Percentiles rank a stretch among this genome's conserved stretches.
Evolutionary conservation across 2,329 filamentous ascomycete genomes (phyloP).

Genomic region (Saccharata proteae): DNA sequence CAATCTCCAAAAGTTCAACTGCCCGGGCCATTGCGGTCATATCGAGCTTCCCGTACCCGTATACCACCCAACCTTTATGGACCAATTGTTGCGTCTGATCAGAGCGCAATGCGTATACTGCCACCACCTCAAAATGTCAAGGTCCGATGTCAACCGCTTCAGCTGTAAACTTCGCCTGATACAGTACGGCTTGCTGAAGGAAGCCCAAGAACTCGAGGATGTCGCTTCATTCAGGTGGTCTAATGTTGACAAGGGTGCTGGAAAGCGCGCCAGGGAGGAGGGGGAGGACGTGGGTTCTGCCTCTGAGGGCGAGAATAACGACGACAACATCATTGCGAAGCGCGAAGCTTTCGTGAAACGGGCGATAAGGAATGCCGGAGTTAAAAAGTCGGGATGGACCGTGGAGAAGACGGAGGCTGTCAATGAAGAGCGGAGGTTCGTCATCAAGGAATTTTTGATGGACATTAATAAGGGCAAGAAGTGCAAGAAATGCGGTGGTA

Average conservation of each 20-base stretch:
- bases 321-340: slow-evolving; percentile 43
- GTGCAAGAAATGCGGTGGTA: slow-evolving; percentile 57
- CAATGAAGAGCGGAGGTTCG: slow-evolving; percentile 58
- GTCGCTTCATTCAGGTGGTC: too few relatives aligned
- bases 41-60: slow-evolving; percentile 88
- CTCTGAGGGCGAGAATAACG: slow-evolving; percentile 43
- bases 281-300: slow-evolving; percentile 43
- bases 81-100: slow-evolving; percentile 75
- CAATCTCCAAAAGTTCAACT: slow-evolving; percentile 64
- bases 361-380: slow-evolving; percentile 49
- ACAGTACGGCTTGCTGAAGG: slow-evolving; percentile 67
- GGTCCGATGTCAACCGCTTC: slow-evolving; percentile 64
- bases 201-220: slow-evolving; percentile 43
- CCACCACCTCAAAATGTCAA: slow-evolving; percentile 69
- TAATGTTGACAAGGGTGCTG: slow-evolving; percentile 27
- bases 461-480: slow-evolving; percentile 57
- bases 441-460: slow-evolving; percentile 72
- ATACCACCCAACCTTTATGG: slow-evolving; percentile 95
- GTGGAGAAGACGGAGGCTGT: slow-evolving; percentile 72
- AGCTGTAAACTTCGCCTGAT: slow-evolving; percentile 76
- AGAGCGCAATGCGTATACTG: slow-evolving; percentile 87
- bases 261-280: slow-evolving; percentile 16
- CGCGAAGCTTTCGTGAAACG: slow-evolving; percentile 59
- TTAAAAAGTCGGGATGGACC: slow-evolving; percentile 31
- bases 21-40: slow-evolving; percentile 87